Percentiles rank a stretch among this genome's conserved stretches.
Conservation (phyloP, 352 stramenopile species). For the Phytophthora constricta region DNA sequence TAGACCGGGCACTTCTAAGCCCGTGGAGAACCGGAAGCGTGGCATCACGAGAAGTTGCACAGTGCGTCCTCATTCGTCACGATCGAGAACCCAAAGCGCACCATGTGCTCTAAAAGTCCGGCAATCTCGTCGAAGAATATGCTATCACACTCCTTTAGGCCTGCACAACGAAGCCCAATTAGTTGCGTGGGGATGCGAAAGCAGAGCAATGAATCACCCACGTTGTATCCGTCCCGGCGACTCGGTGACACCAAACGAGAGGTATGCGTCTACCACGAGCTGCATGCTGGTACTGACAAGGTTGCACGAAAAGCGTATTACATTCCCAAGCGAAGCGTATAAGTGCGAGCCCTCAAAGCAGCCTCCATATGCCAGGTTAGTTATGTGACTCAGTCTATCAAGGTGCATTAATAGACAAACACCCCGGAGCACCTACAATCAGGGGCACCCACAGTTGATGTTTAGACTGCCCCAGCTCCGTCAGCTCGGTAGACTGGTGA, state of each 20-base stretch:
- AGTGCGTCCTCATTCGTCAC: slow-evolving; percentile 67
- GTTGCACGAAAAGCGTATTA: slow-evolving; percentile 53
- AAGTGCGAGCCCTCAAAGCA: slow-evolving; percentile 8
- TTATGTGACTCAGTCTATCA: too few relatives aligned
- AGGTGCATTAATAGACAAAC: too few relatives aligned
- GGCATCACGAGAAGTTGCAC: slow-evolving; percentile 75
- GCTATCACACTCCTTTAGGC: slow-evolving; percentile 55
- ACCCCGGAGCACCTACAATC: slow-evolving; percentile 44
- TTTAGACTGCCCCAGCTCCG: slow-evolving; percentile 70
- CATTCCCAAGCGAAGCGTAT: too few relatives aligned
- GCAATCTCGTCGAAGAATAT: slow-evolving; percentile 77
- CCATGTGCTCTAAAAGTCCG: slow-evolving; percentile 57
- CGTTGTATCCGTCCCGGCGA: slow-evolving; percentile 41
- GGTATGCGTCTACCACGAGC: slow-evolving; percentile 70
- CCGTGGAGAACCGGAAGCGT: slow-evolving; percentile 67
- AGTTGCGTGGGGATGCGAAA: neutral
- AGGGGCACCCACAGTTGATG: slow-evolving; percentile 72
- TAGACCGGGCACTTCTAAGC: slow-evolving; percentile 65
- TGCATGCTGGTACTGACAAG: too few relatives aligned
- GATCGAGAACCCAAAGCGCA: slow-evolving; percentile 56
- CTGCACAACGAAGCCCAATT: slow-evolving; percentile 15
- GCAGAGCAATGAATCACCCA: neutral
- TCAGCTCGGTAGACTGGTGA: slow-evolving; percentile 37
- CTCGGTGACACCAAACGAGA: slow-evolving; percentile 59
- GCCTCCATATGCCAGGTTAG: neutral